Evolutionary conservation across 2,329 filamentous ascomycete genomes (phyloP).

Genomic region (Aspergillus piperis): DNA sequence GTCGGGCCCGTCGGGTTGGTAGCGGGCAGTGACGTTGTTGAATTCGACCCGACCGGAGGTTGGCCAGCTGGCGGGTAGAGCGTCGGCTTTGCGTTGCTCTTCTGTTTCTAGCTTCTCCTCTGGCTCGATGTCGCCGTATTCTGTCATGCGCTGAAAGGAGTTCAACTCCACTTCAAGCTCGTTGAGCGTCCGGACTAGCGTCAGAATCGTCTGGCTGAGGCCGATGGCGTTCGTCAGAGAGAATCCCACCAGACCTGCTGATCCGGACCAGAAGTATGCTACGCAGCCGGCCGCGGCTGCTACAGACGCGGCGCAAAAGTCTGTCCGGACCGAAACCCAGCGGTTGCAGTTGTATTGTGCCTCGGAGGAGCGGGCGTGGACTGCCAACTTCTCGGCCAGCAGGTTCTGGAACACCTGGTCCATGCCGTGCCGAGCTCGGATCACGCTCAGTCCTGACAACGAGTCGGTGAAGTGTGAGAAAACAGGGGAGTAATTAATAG

Average conservation of each 20-base stretch:
- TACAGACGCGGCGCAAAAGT: constrained; percentile 57
- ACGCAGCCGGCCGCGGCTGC: constrained; percentile 56
- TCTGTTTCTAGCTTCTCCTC: constrained; percentile 22
- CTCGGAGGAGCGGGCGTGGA: constrained; percentile 52
- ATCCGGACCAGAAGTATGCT: constrained; percentile 51
- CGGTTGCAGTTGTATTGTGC: constrained; percentile 59
- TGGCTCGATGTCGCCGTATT: constrained; percentile 28
- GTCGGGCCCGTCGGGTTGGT: constrained; percentile 23
- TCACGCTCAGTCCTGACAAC: constrained; percentile 53
- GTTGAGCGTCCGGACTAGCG: constrained; percentile 57
- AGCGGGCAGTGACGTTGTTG: constrained; percentile 26
- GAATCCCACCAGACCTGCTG: constrained; percentile 58
- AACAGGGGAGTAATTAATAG: constrained; percentile 55
- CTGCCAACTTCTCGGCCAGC: constrained; percentile 54
- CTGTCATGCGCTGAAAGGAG: constrained; percentile 27
- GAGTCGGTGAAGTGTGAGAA: constrained; percentile 61
- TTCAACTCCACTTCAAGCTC: constrained; percentile 61
- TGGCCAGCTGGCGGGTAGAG: constrained; percentile 27
- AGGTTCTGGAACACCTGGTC: constrained; percentile 50
- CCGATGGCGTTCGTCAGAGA: constrained; percentile 60
- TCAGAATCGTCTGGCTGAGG: constrained; percentile 54
- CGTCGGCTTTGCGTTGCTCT: constrained; percentile 4
- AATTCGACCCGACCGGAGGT: constrained; percentile 28
- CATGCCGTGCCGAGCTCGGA: constrained; percentile 55
- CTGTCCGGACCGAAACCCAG: constrained; percentile 59